Percentiles rank a stretch among this genome's conserved stretches.
Evolutionary conservation across 371 early-diverging fungal genomes (phyloP).

Genomic region (Mortierella sp.): DNA sequence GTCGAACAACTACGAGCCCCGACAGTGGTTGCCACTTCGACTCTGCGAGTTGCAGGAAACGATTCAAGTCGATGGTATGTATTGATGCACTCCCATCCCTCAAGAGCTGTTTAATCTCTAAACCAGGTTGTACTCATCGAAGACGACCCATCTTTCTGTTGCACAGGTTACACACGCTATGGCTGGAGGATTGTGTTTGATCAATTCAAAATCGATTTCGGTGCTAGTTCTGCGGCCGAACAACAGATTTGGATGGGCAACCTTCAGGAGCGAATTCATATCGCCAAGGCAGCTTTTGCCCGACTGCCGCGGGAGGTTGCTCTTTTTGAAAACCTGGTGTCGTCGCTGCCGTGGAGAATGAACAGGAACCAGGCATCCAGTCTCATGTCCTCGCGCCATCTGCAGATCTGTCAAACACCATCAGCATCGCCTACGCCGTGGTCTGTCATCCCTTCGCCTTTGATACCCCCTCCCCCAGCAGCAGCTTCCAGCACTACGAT

Average conservation of each 20-base stretch:
- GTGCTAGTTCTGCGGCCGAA: slow-evolving; percentile 28
- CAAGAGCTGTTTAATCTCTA: too few relatives aligned
- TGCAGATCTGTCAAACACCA: slow-evolving; percentile 10
- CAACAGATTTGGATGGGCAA: slow-evolving; percentile 33
- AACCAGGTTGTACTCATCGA: too few relatives aligned
- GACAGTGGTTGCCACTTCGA: slow-evolving; percentile 68
- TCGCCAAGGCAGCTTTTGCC: slow-evolving; percentile 25
- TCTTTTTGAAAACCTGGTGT: slow-evolving; percentile 15
- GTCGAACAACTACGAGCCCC: slow-evolving; percentile 60
- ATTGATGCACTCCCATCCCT: too few relatives aligned
- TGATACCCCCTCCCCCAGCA: slow-evolving; percentile 30
- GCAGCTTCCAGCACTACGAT: slow-evolving; percentile 31
- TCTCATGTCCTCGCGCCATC: slow-evolving; percentile 1
- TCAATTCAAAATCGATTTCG: slow-evolving; percentile 42
- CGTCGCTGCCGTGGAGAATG: slow-evolving; percentile 39
- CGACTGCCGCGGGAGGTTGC: slow-evolving; percentile 15
- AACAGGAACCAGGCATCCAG: slow-evolving; percentile 1
- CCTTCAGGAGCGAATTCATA: slow-evolving; percentile 33
- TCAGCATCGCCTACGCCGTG: slow-evolving; percentile 31
- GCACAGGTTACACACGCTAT: slow-evolving; percentile 42
- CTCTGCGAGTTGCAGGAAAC: slow-evolving; percentile 54
- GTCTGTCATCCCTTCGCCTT: slow-evolving; percentile 44
- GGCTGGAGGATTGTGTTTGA: slow-evolving; percentile 46
- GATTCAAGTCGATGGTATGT: slow-evolving; percentile 50
- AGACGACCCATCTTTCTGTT: too few relatives aligned